These are phyloP conservation scores for Ophiostoma angusticollis DNA, from an alignment of 2,329 filamentous ascomycete genomes.

Conservation along the genomic window DNA sequence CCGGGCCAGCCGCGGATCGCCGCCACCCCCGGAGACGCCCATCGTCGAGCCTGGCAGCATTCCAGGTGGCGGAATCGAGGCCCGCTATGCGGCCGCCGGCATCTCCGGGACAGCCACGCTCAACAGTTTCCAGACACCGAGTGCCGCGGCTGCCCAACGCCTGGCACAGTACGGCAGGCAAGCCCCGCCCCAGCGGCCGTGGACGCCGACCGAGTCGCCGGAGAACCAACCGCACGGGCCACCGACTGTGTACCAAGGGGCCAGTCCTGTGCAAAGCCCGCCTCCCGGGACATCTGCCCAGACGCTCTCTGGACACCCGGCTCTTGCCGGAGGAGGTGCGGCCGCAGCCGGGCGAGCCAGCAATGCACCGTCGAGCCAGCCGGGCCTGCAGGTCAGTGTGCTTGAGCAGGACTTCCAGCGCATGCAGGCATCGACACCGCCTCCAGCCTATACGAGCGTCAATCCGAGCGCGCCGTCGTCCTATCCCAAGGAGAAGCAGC, in stretches of 20 bases:
- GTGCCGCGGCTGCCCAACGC: slow-evolving; percentile 69
- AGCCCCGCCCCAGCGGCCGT: slow-evolving; percentile 48
- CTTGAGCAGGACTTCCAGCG: slow-evolving; percentile 78
- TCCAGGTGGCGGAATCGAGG: slow-evolving; percentile 75
- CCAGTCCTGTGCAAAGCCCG: slow-evolving; percentile 51
- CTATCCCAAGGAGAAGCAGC: slow-evolving; percentile 72
- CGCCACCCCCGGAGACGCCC: slow-evolving; percentile 88
- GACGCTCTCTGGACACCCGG: slow-evolving; percentile 4
- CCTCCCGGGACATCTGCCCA: slow-evolving; percentile 35
- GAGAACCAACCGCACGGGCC: slow-evolving; percentile 79
- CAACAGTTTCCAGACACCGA: slow-evolving; percentile 55
- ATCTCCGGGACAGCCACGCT: slow-evolving; percentile 78
- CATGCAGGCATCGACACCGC: slow-evolving; percentile 70
- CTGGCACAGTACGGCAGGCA: slow-evolving; percentile 61
- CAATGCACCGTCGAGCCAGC: slow-evolving; percentile 25
- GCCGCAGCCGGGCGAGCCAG: background rate
- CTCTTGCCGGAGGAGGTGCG: slow-evolving; percentile 3
- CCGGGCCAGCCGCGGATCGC: slow-evolving; percentile 79
- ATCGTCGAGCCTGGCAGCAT: slow-evolving; percentile 57
- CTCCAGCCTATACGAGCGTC: slow-evolving; percentile 88
- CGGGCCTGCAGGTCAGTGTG: slow-evolving; percentile 49
- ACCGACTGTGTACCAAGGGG: slow-evolving; percentile 82
- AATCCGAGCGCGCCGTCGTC: slow-evolving; percentile 43
- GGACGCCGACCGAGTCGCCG: slow-evolving; percentile 89
- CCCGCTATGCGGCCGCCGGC: slow-evolving; percentile 79